phyloP scores from a whole-genome alignment of 2,329 filamentous ascomycete species.

The Elsinoe ampelina region DNA sequence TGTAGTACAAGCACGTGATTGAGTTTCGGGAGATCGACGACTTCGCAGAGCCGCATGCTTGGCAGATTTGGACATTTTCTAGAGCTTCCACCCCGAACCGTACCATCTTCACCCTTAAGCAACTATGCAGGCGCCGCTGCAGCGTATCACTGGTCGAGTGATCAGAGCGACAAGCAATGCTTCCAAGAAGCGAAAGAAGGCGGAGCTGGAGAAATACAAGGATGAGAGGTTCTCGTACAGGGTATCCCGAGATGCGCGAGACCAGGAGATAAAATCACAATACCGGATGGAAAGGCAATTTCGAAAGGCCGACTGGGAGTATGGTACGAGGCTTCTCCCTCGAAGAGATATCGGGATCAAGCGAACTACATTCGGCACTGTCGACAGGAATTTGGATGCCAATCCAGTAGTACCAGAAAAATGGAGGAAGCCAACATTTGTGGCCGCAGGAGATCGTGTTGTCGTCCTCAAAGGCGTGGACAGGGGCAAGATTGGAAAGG shows the following conservation, averaged over 20 bases:
- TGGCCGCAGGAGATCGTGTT: constrained; percentile 62
- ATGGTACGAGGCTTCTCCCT: neutral
- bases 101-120: neutral
- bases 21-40: constrained; percentile 8
- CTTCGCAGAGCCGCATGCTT: constrained; percentile 9
- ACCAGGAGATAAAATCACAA: neutral
- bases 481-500: constrained; percentile 72
- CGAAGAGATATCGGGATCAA: constrained; percentile 4
- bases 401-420: constrained; percentile 7
- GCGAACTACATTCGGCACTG: neutral
- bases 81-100: constrained; percentile 14
- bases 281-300: neutral
- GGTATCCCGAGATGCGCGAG: neutral
- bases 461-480: constrained; percentile 69
- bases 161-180: constrained; percentile 21
- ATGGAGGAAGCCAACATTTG: constrained; percentile 23
- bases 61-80: constrained; percentile 15
- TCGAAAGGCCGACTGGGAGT: constrained; percentile 7
- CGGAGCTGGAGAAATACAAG: neutral
- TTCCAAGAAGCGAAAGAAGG: neutral
- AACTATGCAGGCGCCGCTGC: constrained; percentile 7
- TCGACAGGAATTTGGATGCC: neutral
- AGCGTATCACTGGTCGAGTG: constrained; percentile 14
- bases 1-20: neutral
- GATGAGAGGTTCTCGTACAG: neutral